Evolutionary conservation across 2,329 filamentous ascomycete genomes (phyloP), one percentile per base, ranked within the genome.

Genomic region (Fusarium duplospermum): DNA sequence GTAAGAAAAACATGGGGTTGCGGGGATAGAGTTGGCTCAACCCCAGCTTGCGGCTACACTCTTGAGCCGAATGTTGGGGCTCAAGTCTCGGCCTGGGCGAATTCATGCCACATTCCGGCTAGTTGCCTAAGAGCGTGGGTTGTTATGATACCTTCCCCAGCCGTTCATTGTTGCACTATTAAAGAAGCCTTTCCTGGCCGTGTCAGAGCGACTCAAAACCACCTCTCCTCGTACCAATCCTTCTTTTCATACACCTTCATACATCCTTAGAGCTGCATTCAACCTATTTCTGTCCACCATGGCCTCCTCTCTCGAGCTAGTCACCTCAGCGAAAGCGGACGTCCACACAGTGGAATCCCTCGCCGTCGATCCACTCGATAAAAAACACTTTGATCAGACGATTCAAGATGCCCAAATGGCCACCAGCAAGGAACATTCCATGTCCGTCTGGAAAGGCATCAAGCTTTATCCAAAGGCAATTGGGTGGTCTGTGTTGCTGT

Each of bases 391-490:
- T 24, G 35, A 10, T 29, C 35, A 66, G 10, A 66, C 35, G 11
- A 29, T 62, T 16, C 59, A 70, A 8, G 63, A 72, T 54, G 67
- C 70, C 60, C 63, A 64, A 20, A n/a, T 63, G 33, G 70, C 64
- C 36, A 65, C 64, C 11, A 67, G 52, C 4, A 65, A 64, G 36
- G 66, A 68, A 18, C 66, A 68, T n/a, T 66, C 64, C 85, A 87
- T 76, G 83, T 82, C 65, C 78, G 81, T 22, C 67, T 78, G 16
- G 60, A 35, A 20, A 22, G 60, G 60, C 31, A 33, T 62, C 20
- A 52, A 62, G 24, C 63, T 78, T 10, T 52, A 52, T 29, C 47
- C 47, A 52, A 52, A 52, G 47, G 47, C 47, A 52, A 52, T 52
- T 29, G 47, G 47, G n/a, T 42, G 38, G 38, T 42, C 38, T 6